These are phyloP conservation scores for Sindora glabra DNA, from an alignment of 306 rosid species.

Conservation along the genomic window DNA sequence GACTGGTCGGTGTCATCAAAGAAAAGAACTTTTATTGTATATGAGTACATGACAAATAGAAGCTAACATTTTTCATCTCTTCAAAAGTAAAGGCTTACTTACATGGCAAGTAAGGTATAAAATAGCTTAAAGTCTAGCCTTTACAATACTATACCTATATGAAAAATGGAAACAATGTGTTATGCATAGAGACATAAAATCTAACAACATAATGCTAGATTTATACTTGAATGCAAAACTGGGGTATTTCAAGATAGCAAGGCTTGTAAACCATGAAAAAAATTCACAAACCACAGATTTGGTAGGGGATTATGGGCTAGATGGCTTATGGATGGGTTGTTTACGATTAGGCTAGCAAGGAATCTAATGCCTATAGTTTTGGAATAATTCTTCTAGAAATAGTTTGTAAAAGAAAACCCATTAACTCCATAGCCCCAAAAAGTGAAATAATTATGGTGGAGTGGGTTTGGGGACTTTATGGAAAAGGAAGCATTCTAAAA, in stretches of 20 bases:
- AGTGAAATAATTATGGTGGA: constrained; percentile 3
- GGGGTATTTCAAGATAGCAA: background rate
- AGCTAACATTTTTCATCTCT: constrained; percentile 1
- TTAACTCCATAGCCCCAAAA: background rate
- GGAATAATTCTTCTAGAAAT: constrained; percentile 44
- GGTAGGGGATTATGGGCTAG: constrained; percentile 20
- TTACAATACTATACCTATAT: background rate
- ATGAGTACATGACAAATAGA: background rate
- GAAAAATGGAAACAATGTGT: background rate
- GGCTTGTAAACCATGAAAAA: background rate
- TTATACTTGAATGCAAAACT: background rate
- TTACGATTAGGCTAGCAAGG: constrained; percentile 5
- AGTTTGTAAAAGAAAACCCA: constrained; percentile 34
- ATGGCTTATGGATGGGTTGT: constrained; percentile 13
- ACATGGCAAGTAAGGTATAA: background rate
- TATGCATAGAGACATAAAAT: constrained; percentile 2
- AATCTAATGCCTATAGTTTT: constrained; percentile 25
- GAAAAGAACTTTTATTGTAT: background rate
- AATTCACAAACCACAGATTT: background rate
- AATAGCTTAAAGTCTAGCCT: background rate
- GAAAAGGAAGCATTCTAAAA: background rate
- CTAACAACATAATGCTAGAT: constrained; percentile 5
- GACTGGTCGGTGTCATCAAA: background rate
- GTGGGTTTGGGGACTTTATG: constrained; percentile 34
- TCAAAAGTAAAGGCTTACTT: background rate